Evolutionary conservation across 1,284 basidiomycete species (phyloP).

Genomic region (Cutaneotrichosporon dermatis): DNA sequence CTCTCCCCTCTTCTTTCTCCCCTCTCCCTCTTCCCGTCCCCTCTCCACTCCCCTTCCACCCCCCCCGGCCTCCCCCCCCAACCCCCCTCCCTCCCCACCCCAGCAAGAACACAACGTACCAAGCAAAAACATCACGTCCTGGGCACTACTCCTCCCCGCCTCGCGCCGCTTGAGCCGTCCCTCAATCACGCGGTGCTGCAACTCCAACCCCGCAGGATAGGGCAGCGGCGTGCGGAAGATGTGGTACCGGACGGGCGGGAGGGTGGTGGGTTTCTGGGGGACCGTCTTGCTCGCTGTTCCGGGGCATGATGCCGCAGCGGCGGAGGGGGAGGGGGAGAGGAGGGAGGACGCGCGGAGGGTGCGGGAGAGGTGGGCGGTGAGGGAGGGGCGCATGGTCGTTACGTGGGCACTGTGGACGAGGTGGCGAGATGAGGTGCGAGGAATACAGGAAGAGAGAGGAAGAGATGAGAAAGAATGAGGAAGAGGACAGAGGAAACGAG

Average conservation of each 20-base stretch:
- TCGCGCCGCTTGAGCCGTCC: constrained; percentile 53
- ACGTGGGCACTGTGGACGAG: too few relatives aligned
- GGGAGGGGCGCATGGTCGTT: constrained; percentile 8
- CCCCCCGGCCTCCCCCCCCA: too few relatives aligned
- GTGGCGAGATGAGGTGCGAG: background rate
- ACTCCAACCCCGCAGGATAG: constrained; percentile 62
- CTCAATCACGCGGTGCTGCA: constrained; percentile 67
- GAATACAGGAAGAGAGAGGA: background rate
- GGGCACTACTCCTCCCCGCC: constrained; percentile 34
- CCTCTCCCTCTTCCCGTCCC: too few relatives aligned
- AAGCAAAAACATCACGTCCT: constrained; percentile 54
- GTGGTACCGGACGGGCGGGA: constrained; percentile 67
- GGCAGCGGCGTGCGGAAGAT: constrained; percentile 68
- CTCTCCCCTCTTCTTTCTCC: too few relatives aligned
- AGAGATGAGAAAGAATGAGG: too few relatives aligned
- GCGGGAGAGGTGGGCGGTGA: background rate
- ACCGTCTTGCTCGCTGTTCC: constrained; percentile 9
- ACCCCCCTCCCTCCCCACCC: background rate
- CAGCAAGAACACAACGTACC: constrained; percentile 48
- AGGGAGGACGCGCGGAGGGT: constrained; percentile 2
- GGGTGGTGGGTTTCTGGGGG: constrained; percentile 5
- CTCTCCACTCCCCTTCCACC: too few relatives aligned
- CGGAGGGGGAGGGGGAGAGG: constrained; percentile 7
- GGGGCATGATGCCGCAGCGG: background rate
- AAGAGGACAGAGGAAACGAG: too few relatives aligned